A percentile compares a stretch with the other conserved stretches of the same genome.
These are phyloP conservation scores for Cinnamomum chago DNA, from an alignment of 164 flowering plant species.

Conservation along the genomic window DNA sequence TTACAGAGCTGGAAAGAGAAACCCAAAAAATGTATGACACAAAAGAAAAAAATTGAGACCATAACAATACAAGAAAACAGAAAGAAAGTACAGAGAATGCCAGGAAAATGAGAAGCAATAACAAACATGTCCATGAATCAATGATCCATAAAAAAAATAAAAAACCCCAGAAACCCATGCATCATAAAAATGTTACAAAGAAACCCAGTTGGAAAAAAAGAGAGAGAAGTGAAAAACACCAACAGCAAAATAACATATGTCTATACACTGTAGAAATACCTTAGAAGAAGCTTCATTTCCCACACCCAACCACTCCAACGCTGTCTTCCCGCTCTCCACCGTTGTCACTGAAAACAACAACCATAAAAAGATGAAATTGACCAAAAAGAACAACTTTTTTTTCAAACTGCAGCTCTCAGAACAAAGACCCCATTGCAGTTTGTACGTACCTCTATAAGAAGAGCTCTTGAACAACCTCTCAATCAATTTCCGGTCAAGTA, in stretches of 20 bases:
- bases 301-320: constrained; percentile 23
- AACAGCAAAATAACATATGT: not conserved
- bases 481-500: constrained; percentile 20
- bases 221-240: not conserved
- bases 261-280: constrained; percentile 3
- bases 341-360: constrained; percentile 17
- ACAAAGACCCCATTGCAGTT: too few relatives aligned
- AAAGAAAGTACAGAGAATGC: not conserved
- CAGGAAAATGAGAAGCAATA: not conserved
- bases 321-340: constrained; percentile 24
- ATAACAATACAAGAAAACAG: not conserved
- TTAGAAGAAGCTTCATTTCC: constrained; percentile 11
- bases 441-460: constrained; percentile 24
- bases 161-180: not conserved
- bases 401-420: too few relatives aligned
- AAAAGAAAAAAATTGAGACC: not conserved
- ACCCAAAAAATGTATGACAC: not conserved
- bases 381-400: not conserved
- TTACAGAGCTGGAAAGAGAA: not conserved
- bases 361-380: not conserved
- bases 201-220: not conserved
- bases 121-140: not conserved
- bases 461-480: constrained; percentile 23
- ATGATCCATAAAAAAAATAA: not conserved
- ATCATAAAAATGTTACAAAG: not conserved